These are phyloP conservation scores for Arbutus unedo DNA, from an alignment of 148 eudicot species.

Conservation along the genomic window DNA sequence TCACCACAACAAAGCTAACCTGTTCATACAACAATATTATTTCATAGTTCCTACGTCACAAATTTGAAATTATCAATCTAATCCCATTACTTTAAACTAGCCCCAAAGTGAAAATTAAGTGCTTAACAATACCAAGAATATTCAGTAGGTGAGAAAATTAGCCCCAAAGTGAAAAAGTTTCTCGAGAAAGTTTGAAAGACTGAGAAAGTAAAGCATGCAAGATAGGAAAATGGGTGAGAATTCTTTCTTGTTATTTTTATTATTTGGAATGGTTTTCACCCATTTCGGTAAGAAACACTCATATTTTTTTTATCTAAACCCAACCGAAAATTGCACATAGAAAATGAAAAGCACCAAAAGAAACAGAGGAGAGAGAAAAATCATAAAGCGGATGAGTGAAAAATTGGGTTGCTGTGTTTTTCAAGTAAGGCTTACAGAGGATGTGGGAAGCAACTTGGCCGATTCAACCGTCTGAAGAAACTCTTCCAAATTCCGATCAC, in stretches of 20 bases:
- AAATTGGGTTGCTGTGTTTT: neutral
- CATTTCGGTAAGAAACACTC: no score
- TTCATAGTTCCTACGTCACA: neutral
- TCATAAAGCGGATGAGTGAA: neutral
- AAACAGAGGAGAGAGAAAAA: neutral
- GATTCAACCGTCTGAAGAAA: slow-evolving; percentile 54
- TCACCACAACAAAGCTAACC: slow-evolving; percentile 81
- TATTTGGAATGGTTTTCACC: no score
- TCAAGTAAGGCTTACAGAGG: slow-evolving; percentile 46
- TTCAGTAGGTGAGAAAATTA: no score
- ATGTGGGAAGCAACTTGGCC: slow-evolving; percentile 40
- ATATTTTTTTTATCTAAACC: no score
- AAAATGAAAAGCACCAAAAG: neutral
- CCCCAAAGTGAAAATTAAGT: no score
- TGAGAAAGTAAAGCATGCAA: no score
- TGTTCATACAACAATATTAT: slow-evolving; percentile 16
- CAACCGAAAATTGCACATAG: neutral
- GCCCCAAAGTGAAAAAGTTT: no score
- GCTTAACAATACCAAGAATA: no score
- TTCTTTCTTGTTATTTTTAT: no score
- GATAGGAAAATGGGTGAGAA: no score
- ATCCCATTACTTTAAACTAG: neutral
- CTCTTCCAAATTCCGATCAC: slow-evolving; percentile 51
- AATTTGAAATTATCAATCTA: neutral
- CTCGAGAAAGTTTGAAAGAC: no score